Percentiles rank a stretch among this genome's conserved stretches.
phyloP scores from a whole-genome alignment of 768 basidiomycete species.

The Auricularia sp. region DNA sequence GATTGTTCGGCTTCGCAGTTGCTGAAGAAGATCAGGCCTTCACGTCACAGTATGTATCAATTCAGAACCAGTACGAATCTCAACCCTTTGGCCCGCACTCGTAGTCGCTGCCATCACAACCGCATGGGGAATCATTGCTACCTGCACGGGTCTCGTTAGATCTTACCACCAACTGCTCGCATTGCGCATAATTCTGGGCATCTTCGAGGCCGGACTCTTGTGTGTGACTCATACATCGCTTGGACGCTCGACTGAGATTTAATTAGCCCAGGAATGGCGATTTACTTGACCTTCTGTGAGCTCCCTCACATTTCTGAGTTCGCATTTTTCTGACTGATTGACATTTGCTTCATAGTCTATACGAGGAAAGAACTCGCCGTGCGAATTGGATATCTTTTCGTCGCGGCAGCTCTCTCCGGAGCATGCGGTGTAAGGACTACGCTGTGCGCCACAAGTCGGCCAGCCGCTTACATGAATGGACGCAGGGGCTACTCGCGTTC shows the following conservation, averaged over 20 bases:
- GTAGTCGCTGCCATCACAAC: not conserved
- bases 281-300: conserved; percentile 8
- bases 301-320: not conserved
- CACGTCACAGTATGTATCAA: conserved; percentile 2
- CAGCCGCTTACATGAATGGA: not conserved
- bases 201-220: conserved; percentile 9
- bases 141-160: conserved; percentile 3
- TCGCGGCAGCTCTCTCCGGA: conserved; percentile 6
- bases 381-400: conserved; percentile 7
- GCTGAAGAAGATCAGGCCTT: conserved; percentile 4
- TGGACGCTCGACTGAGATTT: not conserved
- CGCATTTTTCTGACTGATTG: not conserved
- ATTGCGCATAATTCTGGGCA: conserved; percentile 5
- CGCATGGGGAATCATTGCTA: conserved; percentile 5
- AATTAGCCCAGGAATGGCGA: conserved; percentile 4
- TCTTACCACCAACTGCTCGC: conserved; percentile 4
- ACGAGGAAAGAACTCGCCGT: conserved; percentile 4
- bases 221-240: not conserved
- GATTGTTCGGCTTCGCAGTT: not conserved
- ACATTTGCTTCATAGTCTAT: not conserved
- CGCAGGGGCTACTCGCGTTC: conserved; percentile 5
- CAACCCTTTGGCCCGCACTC: not conserved
- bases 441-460: not conserved
- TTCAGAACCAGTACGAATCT: not conserved
- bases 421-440: conserved; percentile 3